Evolutionary conservation across 2,329 filamentous ascomycete species (phyloP), one percentile per base, ranked within the genome.

Genomic region (Colletotrichum plurivorum): DNA sequence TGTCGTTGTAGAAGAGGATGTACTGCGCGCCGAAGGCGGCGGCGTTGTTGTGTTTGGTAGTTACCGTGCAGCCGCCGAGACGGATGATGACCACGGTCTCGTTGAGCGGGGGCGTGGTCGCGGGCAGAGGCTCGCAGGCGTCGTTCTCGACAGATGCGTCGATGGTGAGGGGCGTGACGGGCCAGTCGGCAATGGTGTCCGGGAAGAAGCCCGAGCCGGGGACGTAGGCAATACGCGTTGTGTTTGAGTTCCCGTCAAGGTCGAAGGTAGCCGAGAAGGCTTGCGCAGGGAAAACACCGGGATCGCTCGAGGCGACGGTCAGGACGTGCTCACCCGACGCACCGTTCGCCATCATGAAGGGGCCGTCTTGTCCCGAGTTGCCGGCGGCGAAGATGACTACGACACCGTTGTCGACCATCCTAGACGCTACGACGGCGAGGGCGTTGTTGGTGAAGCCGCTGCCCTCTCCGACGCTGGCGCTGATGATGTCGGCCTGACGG

Each of bases 331-430:
- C 76, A 4, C 81, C 83, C 8, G 81, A 79, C 3, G 83, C 77
- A 4, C 82, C 84, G 6, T 77, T 78, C 51, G 76, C 78, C 13
- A 78, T 77, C 45, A 81, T 84, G 74, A 88, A 87, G 0, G 85
- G 80, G 0, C 86, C 86, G 15, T 77, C 74, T 20, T 76, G 76
- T 27, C 87, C 86, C 31, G 83, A 80, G 63, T 89, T 89, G 18
- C 87, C 86, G 7, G 83, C 84, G 1, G 85, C 82, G 39, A 87
- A 82, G 16, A 83, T 81, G 27, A 87, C 80, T 9, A 86, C 81
- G 1, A 87, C 78, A n/a, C 86, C 85, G 22, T 81, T 75, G 15
- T 83, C 79, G n/a, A 83, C 82, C 31, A 84, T 76, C 2, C 81
- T 77, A 18, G 77, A 80, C 5, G 81, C 79, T 1, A 84, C 74